Evolutionary conservation across 768 basidiomycete genomes (phyloP).

Genomic region (Pleurotus giganteus): DNA sequence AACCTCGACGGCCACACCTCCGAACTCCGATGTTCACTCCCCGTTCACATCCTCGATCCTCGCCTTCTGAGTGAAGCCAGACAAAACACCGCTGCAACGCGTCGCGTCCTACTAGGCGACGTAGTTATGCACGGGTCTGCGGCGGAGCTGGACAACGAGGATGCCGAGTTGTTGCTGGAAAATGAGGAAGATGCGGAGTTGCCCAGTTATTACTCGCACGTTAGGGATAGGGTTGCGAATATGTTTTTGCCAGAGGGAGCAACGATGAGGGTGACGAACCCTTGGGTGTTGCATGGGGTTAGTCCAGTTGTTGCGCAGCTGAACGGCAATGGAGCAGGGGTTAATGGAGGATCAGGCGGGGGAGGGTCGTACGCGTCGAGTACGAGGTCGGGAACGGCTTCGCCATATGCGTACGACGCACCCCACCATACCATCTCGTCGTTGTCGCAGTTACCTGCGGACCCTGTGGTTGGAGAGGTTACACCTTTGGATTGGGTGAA

Average conservation of each 20-base stretch:
- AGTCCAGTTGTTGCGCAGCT: constrained; percentile 31
- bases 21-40: constrained; percentile 92
- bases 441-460: constrained; percentile 43
- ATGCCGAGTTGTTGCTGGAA: constrained; percentile 36
- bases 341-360: no score
- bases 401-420: constrained; percentile 39
- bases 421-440: constrained; percentile 18
- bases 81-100: constrained; percentile 67
- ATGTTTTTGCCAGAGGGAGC: constrained; percentile 65
- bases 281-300: constrained; percentile 48
- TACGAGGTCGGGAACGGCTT: constrained; percentile 30
- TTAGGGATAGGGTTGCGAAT: constrained; percentile 85
- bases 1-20: constrained; percentile 92
- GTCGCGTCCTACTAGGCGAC: constrained; percentile 60
- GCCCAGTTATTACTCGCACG: constrained; percentile 86
- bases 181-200: constrained; percentile 71
- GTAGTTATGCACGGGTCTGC: constrained; percentile 21
- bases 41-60: constrained; percentile 78
- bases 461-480: constrained; percentile 39
- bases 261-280: constrained; percentile 63
- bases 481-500: constrained; percentile 77
- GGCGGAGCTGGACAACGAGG: constrained; percentile 36
- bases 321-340: constrained; percentile 14
- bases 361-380: constrained; percentile 17
- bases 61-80: constrained; percentile 75